Base-by-base conservation (phyloP, 164 flowering plant genomes). In the Santalum album region DNA sequence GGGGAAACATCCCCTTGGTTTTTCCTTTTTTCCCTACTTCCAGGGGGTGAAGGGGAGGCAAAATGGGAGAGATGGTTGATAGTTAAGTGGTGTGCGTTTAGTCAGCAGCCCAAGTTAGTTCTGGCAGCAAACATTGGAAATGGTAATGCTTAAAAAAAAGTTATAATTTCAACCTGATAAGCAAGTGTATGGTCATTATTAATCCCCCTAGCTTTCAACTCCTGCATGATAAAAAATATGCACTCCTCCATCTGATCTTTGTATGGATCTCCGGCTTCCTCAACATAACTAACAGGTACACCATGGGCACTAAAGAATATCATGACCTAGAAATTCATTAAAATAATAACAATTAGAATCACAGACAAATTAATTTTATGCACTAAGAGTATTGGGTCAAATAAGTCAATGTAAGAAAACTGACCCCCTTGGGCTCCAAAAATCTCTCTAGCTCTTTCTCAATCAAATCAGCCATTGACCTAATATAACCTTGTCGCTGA, bases 251-350 rank as follows among this genome's bases (percentile, higher is more conserved):
- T 94, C 75, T 94, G 97, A 69, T 84, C 90, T 73, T 62, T 80
- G 72, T 94, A 94, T n/a, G 99, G 99, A 72, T 94, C 99, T 47
- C 99, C 97, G 9, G 99, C 96, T 60, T 90, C 70, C 65, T 80
- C 83, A 51, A 94, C 90, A 71, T 84, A 81, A 61, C 79, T 84
- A 18, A 78, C 80, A 1, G 90, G 90, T 19, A 84, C 90, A 3
- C 90, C 99, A 77, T 94, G 99, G 32, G 99, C 99, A 69, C 99
- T 90, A 75, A 94, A 90, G 80, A 90, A 87, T 69, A 94, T 82
- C 89, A 83, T 87, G 24, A 76, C 97, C 97, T 94, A 58, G 48
- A 35, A 58, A 57, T 56, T 42, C 20, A 26, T 34, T 18, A 50
- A 58, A 55, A 22, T 29, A n/a, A n/a, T n/a, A n/a, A n/a, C n/a